These are phyloP conservation scores for Ajuga chamaepitys DNA, from an alignment of 257 asterid species.

Conservation along the genomic window DNA sequence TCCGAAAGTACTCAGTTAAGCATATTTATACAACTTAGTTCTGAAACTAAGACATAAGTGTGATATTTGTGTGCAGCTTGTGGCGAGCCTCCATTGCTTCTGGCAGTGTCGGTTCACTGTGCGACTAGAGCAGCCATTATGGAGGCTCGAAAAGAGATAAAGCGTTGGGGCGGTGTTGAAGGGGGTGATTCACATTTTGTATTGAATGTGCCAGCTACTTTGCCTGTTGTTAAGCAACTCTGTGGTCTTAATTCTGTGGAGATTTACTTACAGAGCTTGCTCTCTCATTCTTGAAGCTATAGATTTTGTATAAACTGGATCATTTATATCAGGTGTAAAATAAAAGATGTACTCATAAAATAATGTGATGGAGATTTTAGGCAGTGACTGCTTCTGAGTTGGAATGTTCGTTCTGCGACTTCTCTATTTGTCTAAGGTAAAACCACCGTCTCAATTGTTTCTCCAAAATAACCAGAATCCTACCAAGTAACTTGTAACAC, in stretches of 20 bases:
- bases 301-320: no score
- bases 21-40: no score
- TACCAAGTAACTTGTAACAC: no score
- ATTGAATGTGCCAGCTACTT: conserved; percentile 59
- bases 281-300: neutral
- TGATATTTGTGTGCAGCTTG: conserved; percentile 40
- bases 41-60: no score
- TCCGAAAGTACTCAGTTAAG: conserved; percentile 80
- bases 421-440: no score
- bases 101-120: conserved; percentile 74
- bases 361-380: no score
- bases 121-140: conserved; percentile 71
- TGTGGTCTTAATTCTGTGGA: conserved; percentile 56
- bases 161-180: conserved; percentile 43
- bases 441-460: no score
- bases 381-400: no score
- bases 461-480: no score
- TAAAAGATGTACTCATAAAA: no score
- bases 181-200: conserved; percentile 35
- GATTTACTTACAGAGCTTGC: conserved; percentile 33
- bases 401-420: no score
- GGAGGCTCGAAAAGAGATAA: conserved; percentile 56
- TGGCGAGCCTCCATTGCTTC: conserved; percentile 74
- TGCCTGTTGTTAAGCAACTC: conserved; percentile 66
- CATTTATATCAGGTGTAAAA: no score